Base-by-base conservation (phyloP, 768 basidiomycete species). In the Suillus fuscotomentosus region DNA sequence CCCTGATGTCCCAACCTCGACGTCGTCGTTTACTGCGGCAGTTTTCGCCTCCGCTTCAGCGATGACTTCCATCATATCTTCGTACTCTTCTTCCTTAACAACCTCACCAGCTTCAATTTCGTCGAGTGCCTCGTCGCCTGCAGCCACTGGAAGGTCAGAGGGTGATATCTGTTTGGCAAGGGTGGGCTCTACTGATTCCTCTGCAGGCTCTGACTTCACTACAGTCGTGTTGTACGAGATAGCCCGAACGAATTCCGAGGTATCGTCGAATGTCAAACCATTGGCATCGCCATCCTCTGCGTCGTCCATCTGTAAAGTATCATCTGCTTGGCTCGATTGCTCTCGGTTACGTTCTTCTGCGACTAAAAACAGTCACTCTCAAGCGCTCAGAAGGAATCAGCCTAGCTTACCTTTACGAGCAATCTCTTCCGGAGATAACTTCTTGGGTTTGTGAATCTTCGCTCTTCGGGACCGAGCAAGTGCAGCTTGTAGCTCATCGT, bases 401-500 rank as follows among this genome's bases (percentile, higher is more conserved):
- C 62, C 63, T 2, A 15, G 80, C 86, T 63, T 62, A 95, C 94
- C 86, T 78, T 84, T 88, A 64, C 82, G 81, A 2, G 92, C 94
- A 27, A 96, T 79, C 69, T 97, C 89, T 71, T 97, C 95, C 0
- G 94, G 89, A 4, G 89, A 84, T 15, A 90, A 61, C 70, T 91
- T 94, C 73, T 92, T 90, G 24, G 83, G 69, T 73, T 91, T 94
- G 71, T 85, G 87, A 5, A 94, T 81, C 69, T 92, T 93, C 57
- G 90, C 90, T 70, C 91, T 86, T 64, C 97, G 84, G 64, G 93
- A 88, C 11, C 93, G 87, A 42, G 97, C 90, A 64, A 99, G 82
- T 34, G 92, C 94, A 48, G 92, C 92, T 81, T 98, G 96, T 50
- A 99, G 85, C 71, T 99, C 97, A 76, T 99, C 97, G 76, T 99